Percentiles rank a stretch among this genome's conserved stretches.
phyloP scores from a whole-genome alignment of 345 rosid species.

The Mallotus nudiflorus region DNA sequence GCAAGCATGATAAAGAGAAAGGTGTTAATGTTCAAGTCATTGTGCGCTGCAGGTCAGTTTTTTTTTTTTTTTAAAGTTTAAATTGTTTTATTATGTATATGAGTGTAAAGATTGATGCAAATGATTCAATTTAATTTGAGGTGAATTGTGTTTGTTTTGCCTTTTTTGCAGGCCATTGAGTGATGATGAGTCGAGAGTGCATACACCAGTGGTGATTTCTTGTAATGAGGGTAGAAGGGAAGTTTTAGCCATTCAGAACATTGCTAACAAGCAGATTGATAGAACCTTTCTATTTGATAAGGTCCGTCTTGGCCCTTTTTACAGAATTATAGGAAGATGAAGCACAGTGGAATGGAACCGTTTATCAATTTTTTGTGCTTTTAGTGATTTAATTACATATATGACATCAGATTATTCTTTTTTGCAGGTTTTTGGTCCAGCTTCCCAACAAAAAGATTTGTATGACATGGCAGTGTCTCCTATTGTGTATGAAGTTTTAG shows the following conservation, averaged over 20 bases:
- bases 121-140: neutral
- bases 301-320: constrained; percentile 41
- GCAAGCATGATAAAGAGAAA: constrained; percentile 79
- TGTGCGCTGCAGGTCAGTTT: constrained; percentile 83
- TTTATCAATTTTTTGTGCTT: neutral
- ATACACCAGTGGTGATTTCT: constrained; percentile 85
- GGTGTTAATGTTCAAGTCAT: constrained; percentile 98
- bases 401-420: neutral
- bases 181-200: constrained; percentile 72
- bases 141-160: neutral
- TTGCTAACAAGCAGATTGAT: constrained; percentile 96
- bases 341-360: constrained; percentile 1
- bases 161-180: constrained; percentile 70
- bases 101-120: neutral
- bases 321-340: neutral
- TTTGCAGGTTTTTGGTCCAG: constrained; percentile 88
- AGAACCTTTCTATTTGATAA: constrained; percentile 90
- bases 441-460: constrained; percentile 84
- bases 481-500: constrained; percentile 92
- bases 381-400: neutral
- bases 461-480: constrained; percentile 86
- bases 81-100: neutral
- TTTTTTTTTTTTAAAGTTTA: no score
- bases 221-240: constrained; percentile 86
- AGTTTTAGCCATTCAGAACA: constrained; percentile 82